Conservation (phyloP, 2,329 filamentous ascomycete genomes). For the Xylaria sp. region DNA sequence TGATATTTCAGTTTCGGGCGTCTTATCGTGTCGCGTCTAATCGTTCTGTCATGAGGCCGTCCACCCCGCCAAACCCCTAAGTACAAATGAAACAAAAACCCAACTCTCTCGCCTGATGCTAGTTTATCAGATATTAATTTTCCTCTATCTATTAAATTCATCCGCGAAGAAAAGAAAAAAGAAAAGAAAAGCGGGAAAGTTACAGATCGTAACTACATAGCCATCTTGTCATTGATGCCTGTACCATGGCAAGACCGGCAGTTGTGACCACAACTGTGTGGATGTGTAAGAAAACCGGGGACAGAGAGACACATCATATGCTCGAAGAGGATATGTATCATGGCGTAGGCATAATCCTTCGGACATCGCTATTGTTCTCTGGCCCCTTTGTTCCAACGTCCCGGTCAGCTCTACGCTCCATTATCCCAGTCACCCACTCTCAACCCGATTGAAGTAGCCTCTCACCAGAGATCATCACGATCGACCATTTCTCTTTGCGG, state of each 20-base stretch:
- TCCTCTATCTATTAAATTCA: neutral
- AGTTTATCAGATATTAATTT: neutral
- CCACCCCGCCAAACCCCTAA: neutral
- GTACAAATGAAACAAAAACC: neutral
- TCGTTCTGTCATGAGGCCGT: neutral
- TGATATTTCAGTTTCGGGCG: neutral
- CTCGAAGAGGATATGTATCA: neutral
- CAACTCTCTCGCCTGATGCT: neutral
- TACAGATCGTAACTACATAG: neutral
- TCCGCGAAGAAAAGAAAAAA: neutral
- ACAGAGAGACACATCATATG: neutral
- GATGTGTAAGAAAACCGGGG: too few relatives aligned
- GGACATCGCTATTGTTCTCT: neutral
- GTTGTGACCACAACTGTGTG: neutral
- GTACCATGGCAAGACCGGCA: too few relatives aligned
- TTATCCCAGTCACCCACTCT: neutral
- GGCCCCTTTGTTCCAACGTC: neutral
- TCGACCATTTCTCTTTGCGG: conserved; percentile 45
- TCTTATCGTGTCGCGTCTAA: neutral
- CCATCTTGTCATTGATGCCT: neutral
- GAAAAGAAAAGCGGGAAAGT: neutral
- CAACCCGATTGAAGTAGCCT: neutral
- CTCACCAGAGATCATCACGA: conserved; percentile 49
- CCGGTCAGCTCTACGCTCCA: neutral
- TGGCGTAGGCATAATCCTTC: neutral